Base-by-base conservation (phyloP, 345 rosid species). In the Lenwebbia sp. region DNA sequence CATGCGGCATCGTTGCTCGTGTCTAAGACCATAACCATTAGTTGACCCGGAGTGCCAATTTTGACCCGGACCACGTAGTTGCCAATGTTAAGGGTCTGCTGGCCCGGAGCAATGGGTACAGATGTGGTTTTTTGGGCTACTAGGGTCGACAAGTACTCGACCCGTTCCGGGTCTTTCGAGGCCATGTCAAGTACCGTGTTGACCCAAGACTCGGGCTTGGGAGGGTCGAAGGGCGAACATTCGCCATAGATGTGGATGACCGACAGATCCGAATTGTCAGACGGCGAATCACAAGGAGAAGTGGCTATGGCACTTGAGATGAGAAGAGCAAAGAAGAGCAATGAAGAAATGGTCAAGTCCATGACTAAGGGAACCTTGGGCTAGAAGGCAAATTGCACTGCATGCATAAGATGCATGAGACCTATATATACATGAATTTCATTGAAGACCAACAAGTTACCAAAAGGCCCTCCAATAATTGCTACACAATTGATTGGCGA, bases 11-110 rank as follows among this genome's bases (percentile, higher is more conserved):
- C 96, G 85, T 88, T 91, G 84, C 99, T 94, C 6, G 95, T 95
- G 89, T 96, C 98, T 10, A 96, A 91, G 52, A 96, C 98, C 99
- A 95, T 95, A 88, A 90, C 92, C 95, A 95, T 90, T 30, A 90
- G 87, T 86, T 96, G 98, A 81, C 94, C 95, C 21, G 98, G 98
- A 25, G 95, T 94, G 23, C 98, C 99, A 17, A 96, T 85, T 84
- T 89, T 92, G 87, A 91, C 96, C 86, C 92, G 93, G 76, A 95
- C 95, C 13, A 96, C 92, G 84, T 96, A 96, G 91, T 94, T 95
- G 65, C 89, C 92, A 13, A 89, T 83, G 88, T 88, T 90, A 15
- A 94, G 84, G 41, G 90, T 85, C 65, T 90, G 90, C 75, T 92
- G 95, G 37, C 93, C 96, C 0, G 99, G 91, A 19, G 95, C 98